Base-by-base conservation (phyloP, 257 asterid genomes). In the Nicotiana benthamiana region DNA sequence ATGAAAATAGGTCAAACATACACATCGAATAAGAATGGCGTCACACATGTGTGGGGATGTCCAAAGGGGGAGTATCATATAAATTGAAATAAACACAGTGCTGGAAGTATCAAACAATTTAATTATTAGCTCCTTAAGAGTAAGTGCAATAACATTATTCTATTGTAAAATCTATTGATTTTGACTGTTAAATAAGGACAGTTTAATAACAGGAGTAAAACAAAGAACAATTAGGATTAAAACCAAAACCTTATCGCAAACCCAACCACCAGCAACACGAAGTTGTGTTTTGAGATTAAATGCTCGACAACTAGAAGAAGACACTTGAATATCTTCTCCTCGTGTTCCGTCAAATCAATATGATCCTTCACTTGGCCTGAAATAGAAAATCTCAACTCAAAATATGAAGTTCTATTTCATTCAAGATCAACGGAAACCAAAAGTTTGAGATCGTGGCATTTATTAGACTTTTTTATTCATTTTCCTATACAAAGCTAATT, bases 251-350 rank as follows among this genome's bases (percentile, higher is more conserved):
- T 95, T 95, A 83, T 95, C 99, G 56, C 99, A 96, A 86, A 95
- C 99, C 99, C 99, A 93, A 53, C 99, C 98, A 61, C 99, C 99
- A 43, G 99, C 99, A 79, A 95, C 98, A 24, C 98, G 98, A 66
- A 95, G 96, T 80, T 90, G 89, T 17, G 97, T 93, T 32, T 83
- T 87, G 64, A 91, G 93, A 70, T 83, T 82, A 75, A 88, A 93
- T 80, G 92, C 79, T 81, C 84, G 77, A 90, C 83, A 72, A 93
- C 98, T 34, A 89, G 83, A 56, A 91, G 87, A 30, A 93, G 93
- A 64, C 91, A 87, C 30, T 91, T 90, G 82, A 95, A 93, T 52
- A 95, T 93, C 81, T 83, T 86, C 84, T 83, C 83, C 94, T 95
- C 99, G 87, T 87, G 90, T 15, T 74, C 89, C 79, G 93, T 91